A percentile compares a stretch with the other conserved stretches of the same genome.
These are phyloP conservation scores for Fusarium newnesense DNA, from an alignment of 2,329 filamentous ascomycete species.

Conservation along the genomic window DNA sequence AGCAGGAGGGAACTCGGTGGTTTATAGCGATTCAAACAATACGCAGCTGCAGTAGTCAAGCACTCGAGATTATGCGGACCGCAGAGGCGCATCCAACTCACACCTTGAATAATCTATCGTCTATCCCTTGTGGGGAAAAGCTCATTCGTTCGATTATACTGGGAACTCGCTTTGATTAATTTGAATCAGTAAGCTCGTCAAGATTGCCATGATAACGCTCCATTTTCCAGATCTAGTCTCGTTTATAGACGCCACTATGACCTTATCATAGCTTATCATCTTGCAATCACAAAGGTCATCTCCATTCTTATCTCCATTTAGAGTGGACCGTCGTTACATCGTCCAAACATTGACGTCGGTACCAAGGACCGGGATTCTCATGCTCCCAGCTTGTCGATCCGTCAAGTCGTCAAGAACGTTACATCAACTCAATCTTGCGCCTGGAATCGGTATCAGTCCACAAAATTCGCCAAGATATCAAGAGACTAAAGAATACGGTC, in stretches of 20 bases:
- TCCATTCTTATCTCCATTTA: background rate
- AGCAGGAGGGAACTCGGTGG: no score
- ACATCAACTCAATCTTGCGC: slow-evolving; percentile 18
- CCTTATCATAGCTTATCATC: background rate
- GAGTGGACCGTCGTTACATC: background rate
- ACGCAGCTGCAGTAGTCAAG: no score
- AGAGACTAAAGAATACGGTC: background rate
- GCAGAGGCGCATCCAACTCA: no score
- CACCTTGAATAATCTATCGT: no score
- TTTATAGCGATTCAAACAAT: no score
- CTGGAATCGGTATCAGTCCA: background rate
- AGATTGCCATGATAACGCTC: background rate
- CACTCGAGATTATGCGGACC: no score
- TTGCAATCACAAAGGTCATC: background rate
- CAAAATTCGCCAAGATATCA: background rate
- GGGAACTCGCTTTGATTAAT: no score
- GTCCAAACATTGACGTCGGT: background rate
- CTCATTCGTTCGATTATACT: no score
- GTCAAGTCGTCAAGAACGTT: background rate
- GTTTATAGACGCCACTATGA: background rate
- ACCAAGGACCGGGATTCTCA: background rate
- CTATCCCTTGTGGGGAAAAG: no score
- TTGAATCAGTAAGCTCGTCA: background rate
- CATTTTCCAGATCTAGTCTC: background rate
- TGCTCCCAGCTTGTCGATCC: background rate